Base-by-base conservation (phyloP, 106 monocot species). In the Agapanthus africanus region DNA sequence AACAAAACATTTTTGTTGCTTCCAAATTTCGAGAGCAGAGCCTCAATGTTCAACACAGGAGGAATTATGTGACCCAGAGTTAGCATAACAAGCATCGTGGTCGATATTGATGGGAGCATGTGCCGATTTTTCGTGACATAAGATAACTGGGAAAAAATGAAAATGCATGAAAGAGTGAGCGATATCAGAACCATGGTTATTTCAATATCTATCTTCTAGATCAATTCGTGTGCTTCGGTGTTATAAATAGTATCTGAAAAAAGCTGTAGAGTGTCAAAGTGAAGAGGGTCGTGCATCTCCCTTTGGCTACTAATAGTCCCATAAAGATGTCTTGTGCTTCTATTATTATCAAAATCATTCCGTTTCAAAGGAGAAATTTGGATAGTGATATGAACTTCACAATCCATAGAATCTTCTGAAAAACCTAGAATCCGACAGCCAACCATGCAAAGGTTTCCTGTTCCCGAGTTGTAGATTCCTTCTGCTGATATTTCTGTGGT, bases 131-230 rank as follows among this genome's bases (percentile, higher is more conserved):
- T 82, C 25, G 68, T 87, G 13, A 82, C 46, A 52, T 94, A 65
- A 41, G 75, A 82, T 25, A 94, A 84, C 64, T 94, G 93, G 16
- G 80, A 67, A 4, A 68, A 77, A 40, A 80, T 60, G 60, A 80
- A 87, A 52, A 83, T 25, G 61, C 87, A 90, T 15, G 77, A 73
- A 9, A 87, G 59, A 10, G 84, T 84, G 14, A 87, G 41, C 49
- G 90, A 90, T 37, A 80, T 63, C 19, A 90, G 39, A 70, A 90
- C 86, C 81, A 90, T 74, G 51, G 54, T 57, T 31, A 80, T 79
- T 60, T 90, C 90, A 4, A 90, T 33, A 69, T 90, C 87, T 80
- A 90, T 84, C 70, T 87, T 90, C 75, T 63, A 60, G 2, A 83
- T 69, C 11, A 79, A 76, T 28, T 83, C 54, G 18, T 19, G 51